phyloP scores from a whole-genome alignment of 768 basidiomycete species.

The Vishniacozyma victoriae region DNA sequence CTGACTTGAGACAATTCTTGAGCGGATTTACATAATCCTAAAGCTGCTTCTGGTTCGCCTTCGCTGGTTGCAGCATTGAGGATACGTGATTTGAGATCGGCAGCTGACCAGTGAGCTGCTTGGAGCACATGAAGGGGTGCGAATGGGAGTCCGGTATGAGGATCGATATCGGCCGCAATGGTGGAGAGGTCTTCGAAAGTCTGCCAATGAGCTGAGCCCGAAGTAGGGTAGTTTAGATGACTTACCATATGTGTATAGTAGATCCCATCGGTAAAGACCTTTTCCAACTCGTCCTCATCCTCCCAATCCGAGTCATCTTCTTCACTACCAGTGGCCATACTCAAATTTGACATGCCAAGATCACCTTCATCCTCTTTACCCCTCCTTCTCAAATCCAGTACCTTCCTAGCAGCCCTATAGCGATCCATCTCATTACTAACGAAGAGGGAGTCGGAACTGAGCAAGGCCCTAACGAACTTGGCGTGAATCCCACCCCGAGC shows the following conservation, averaged over 20 bases:
- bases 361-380: constrained; percentile 26
- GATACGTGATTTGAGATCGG: constrained; percentile 41
- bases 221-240: constrained; percentile 5
- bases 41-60: constrained; percentile 62
- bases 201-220: constrained; percentile 49
- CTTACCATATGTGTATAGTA: constrained; percentile 81
- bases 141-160: constrained; percentile 62
- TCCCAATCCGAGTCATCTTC: constrained; percentile 27
- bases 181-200: constrained; percentile 69
- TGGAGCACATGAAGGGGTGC: constrained; percentile 65
- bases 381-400: constrained; percentile 58
- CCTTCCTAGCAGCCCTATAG: constrained; percentile 67
- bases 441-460: constrained; percentile 75
- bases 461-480: constrained; percentile 64
- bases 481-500: constrained; percentile 67
- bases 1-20: constrained; percentile 2
- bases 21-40: no score
- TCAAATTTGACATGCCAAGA: background rate
- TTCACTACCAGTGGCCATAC: constrained; percentile 3
- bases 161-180: constrained; percentile 70
- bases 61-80: constrained; percentile 1
- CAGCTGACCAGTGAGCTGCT: constrained; percentile 64
- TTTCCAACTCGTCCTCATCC: constrained; percentile 61
- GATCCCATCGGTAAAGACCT: constrained; percentile 68
- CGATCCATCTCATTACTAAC: constrained; percentile 69